Evolutionary conservation across 2,329 filamentous ascomycete species (phyloP).

Genomic region (Ophiostoma sp.): DNA sequence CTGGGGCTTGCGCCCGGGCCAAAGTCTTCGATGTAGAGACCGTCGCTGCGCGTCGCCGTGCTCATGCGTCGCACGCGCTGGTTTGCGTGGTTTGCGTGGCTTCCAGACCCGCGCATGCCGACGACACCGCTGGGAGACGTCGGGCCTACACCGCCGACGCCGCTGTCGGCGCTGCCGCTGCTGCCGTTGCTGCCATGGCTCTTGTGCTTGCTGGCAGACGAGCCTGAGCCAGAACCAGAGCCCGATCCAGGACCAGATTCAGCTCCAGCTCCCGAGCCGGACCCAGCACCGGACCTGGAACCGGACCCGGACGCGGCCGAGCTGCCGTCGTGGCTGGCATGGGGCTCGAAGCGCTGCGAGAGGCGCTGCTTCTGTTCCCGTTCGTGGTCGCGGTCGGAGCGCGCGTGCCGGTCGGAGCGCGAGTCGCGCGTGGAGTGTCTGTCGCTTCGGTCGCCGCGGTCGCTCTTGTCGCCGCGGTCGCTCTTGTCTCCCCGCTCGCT

Average conservation of each 20-base stretch:
- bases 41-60: not conserved
- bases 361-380: constrained; percentile 29
- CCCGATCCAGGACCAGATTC: not conserved
- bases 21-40: constrained; percentile 30
- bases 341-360: constrained; percentile 30
- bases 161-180: constrained; percentile 12
- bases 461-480: no score
- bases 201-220: constrained; percentile 5
- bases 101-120: constrained; percentile 18
- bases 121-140: constrained; percentile 27
- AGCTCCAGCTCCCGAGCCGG: not conserved
- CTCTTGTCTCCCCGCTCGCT: constrained; percentile 6
- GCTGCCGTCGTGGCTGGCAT: constrained; percentile 12
- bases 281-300: not conserved
- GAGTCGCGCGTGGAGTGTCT: not conserved
- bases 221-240: not conserved
- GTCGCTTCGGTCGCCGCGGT: constrained; percentile 6
- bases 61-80: constrained; percentile 26
- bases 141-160: constrained; percentile 8
- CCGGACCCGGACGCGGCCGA: not conserved
- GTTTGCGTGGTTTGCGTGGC: not conserved
- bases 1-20: constrained; percentile 23
- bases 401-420: not conserved
- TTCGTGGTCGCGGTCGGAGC: constrained; percentile 25
- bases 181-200: constrained; percentile 17